Percentiles rank a stretch among this genome's conserved stretches.
phyloP scores from a whole-genome alignment of 192 early-diverging fungal species.

The Coemansia sp. region DNA sequence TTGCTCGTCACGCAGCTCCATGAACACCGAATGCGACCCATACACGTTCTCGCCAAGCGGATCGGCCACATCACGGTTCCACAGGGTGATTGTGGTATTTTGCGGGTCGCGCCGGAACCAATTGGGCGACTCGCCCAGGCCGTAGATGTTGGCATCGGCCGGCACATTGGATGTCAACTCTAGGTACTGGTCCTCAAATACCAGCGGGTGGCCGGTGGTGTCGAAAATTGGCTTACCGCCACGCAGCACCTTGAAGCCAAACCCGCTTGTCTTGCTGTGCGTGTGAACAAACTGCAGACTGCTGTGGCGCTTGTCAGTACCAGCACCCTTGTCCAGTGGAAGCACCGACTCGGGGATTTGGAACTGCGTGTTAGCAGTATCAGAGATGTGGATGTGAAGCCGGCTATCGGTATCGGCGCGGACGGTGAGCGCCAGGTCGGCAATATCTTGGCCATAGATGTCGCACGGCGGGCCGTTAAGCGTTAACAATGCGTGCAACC shows the following conservation, averaged over 20 bases:
- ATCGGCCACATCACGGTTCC: conserved; percentile 47
- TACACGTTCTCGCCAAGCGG: conserved; percentile 57
- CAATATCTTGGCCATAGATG: conserved; percentile 48
- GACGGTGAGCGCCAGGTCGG: conserved; percentile 43
- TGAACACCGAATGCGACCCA: conserved; percentile 61
- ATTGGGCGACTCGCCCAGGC: conserved; percentile 59
- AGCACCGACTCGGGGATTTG: conserved; percentile 42
- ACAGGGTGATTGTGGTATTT: conserved; percentile 42
- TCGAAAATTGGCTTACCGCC: conserved; percentile 28
- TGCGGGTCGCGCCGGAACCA: conserved; percentile 51
- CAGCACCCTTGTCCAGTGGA: conserved; percentile 11
- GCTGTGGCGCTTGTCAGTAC: conserved; percentile 1
- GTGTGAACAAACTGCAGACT: conserved; percentile 10
- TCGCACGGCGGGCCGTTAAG: conserved; percentile 25
- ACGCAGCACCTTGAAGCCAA: conserved; percentile 33
- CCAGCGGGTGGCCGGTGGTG: conserved; percentile 40
- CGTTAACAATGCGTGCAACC: conserved; percentile 12
- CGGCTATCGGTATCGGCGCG: conserved; percentile 53
- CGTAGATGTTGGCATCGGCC: conserved; percentile 60
- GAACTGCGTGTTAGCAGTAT: conserved; percentile 29
- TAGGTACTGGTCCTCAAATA: conserved; percentile 65
- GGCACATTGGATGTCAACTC: conserved; percentile 59
- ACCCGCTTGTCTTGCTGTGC: conserved; percentile 15
- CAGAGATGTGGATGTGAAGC: conserved; percentile 54
- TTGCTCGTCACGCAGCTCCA: conserved; percentile 56